Evolutionary conservation across 495 filamentous ascomycete genomes (phyloP).

Genomic region (Podospora australis): DNA sequence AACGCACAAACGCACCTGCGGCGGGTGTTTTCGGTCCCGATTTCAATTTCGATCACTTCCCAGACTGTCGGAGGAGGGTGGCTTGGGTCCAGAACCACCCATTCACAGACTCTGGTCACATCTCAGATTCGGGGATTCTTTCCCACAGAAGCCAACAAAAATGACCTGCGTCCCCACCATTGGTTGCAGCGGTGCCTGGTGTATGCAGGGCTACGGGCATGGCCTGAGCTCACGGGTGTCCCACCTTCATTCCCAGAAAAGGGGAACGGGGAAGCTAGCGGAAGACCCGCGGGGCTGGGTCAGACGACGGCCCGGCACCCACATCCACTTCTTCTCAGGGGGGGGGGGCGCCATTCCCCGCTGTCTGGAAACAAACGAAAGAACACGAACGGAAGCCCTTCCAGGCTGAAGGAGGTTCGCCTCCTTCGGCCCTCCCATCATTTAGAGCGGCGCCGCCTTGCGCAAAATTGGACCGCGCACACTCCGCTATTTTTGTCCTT

Average conservation of each 20-base stretch:
- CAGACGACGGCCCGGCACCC: slow-evolving; percentile 22
- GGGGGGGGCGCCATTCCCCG: slow-evolving; percentile 12
- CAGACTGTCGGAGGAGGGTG: not conserved
- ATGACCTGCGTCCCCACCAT: slow-evolving; percentile 10
- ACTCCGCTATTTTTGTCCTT: too few species aligned
- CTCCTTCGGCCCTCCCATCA: too few species aligned
- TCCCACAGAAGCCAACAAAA: not conserved
- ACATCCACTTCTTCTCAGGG: not conserved
- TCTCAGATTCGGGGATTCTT: slow-evolving; percentile 1
- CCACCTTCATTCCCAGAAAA: slow-evolving; percentile 23
- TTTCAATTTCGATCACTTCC: not conserved
- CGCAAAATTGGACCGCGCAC: too few species aligned
- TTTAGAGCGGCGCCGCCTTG: too few species aligned
- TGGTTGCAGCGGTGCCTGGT: not conserved
- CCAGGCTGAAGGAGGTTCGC: too few species aligned
- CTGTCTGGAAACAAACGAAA: too few species aligned
- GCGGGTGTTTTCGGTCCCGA: too few species aligned
- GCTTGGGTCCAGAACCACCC: not conserved
- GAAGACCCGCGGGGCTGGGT: slow-evolving; percentile 4
- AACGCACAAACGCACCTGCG: too few species aligned
- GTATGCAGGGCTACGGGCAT: slow-evolving; percentile 7
- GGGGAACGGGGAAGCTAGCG: slow-evolving; percentile 1
- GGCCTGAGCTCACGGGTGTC: slow-evolving; percentile 10
- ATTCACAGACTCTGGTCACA: slow-evolving; percentile 4
- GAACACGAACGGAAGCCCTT: too few species aligned